These are phyloP conservation scores for Amniculicola lignicola DNA, from an alignment of 495 filamentous ascomycete species.

Conservation along the genomic window DNA sequence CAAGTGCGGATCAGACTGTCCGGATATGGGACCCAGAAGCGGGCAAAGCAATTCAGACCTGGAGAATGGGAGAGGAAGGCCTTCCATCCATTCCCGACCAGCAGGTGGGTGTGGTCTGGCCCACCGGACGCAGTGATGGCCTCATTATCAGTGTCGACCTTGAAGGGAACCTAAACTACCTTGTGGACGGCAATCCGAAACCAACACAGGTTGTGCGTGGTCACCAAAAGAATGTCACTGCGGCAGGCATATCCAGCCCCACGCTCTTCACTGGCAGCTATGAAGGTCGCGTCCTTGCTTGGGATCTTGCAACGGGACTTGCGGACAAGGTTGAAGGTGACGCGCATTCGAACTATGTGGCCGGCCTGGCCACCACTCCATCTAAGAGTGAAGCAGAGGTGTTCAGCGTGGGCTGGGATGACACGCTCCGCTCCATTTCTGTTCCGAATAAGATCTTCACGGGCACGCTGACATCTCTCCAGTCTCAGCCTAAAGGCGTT, in stretches of 20 bases:
- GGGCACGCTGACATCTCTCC: slow-evolving; percentile 50
- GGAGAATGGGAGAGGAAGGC: slow-evolving; percentile 83
- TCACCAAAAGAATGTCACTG: slow-evolving; percentile 91
- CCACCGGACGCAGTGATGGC: slow-evolving; percentile 74
- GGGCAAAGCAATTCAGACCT: slow-evolving; percentile 70
- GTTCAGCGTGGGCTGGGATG: slow-evolving; percentile 92
- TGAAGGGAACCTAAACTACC: slow-evolving; percentile 85
- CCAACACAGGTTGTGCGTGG: slow-evolving; percentile 74
- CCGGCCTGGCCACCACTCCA: slow-evolving; percentile 60
- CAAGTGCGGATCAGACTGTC: slow-evolving; percentile 90
- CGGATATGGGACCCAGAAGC: slow-evolving; percentile 84
- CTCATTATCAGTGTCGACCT: slow-evolving; percentile 86
- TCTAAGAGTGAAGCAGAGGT: slow-evolving; percentile 52
- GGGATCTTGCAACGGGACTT: slow-evolving; percentile 68
- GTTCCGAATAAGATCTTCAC: slow-evolving; percentile 56
- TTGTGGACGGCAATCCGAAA: slow-evolving; percentile 63
- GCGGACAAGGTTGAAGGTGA: slow-evolving; percentile 72
- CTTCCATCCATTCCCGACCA: slow-evolving; percentile 72
- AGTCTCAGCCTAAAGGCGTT: slow-evolving; percentile 61
- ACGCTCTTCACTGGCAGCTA: slow-evolving; percentile 87
- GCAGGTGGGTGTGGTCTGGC: slow-evolving; percentile 94
- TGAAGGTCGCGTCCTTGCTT: slow-evolving; percentile 79
- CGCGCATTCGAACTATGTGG: slow-evolving; percentile 75
- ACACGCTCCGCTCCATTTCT: slow-evolving; percentile 80
- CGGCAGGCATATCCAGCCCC: slow-evolving; percentile 54